Evolutionary conservation across 805 yeast species (phyloP), one percentile per base, ranked within the genome.

Genomic region (Kodamaea hsintzibuensis): DNA sequence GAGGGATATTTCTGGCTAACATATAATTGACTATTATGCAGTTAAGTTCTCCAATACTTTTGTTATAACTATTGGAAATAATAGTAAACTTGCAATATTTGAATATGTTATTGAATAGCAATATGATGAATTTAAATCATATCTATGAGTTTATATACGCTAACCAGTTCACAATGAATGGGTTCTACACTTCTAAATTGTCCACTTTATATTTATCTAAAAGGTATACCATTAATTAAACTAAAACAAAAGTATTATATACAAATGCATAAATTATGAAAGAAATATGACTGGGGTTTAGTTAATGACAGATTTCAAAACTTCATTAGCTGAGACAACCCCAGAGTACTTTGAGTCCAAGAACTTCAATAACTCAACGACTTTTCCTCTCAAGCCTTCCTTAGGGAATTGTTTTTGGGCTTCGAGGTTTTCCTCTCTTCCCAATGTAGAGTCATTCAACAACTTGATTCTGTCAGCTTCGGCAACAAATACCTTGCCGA

Each of bases 351-450:
- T 82, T 53, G 78, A 72, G 67, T 90, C 89, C 65, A 91, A 78
- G 73, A 80, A 86, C 70, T 84, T 88, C 71, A 91, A 80, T 66
- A 91, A 80, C 55, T 82, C 86, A 58, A 88, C 70, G 54, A 89
- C 89, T 69, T 83, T 82, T 48, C 65, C 69, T 68, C 82, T 86
- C 63, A 85, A 77, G 57, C 85, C 92, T 14, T 81, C 88, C 55
- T 77, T 77, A 61, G 84, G 87, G 72, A 91, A 91, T 72, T 89
- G 97, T 70, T 84, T 88, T 70, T 83, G 76, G 68, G 86, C 80
- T 60, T 88, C 93, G 66, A 86, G 78, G 71, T 85, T 84, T 69
- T 86, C 91, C 70, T 89, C 96, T 78, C 95, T 86, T 55, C 96
- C 96, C 63, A 89, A 76, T 25, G 96, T 89, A 53, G 91, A 83